Conservation (phyloP, 1,284 basidiomycete species). For the Pseudozyma pruni region DNA sequence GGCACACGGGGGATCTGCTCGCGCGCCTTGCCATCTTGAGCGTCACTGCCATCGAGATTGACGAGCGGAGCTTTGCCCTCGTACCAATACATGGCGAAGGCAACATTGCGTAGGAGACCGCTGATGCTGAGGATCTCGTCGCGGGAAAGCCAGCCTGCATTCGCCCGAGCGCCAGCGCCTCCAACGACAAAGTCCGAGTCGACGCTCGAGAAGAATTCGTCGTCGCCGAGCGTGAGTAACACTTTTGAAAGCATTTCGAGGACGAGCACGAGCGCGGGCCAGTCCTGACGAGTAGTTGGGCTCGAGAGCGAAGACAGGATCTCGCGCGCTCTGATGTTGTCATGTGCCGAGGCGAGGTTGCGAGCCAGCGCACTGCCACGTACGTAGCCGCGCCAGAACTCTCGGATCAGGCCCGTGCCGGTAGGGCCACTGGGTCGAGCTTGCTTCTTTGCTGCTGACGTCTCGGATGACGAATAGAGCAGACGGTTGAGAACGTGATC, state of each 20-base stretch:
- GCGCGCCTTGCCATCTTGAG: background rate
- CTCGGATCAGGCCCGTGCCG: conserved; percentile 55
- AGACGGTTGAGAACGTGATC: conserved; percentile 50
- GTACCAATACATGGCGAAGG: conserved; percentile 82
- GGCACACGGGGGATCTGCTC: conserved; percentile 38
- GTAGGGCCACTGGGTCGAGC: conserved; percentile 18
- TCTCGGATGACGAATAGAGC: conserved; percentile 24
- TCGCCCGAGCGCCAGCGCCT: conserved; percentile 14
- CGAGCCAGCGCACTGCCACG: conserved; percentile 51
- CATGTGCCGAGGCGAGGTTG: conserved; percentile 35
- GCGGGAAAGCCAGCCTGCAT: conserved; percentile 72
- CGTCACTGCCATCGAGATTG: conserved; percentile 25
- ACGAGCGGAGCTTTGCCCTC: conserved; percentile 69
- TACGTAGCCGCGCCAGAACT: conserved; percentile 64
- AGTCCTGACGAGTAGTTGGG: conserved; percentile 33
- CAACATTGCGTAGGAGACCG: conserved; percentile 79
- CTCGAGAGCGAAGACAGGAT: conserved; percentile 26
- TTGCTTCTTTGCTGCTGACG: conserved; percentile 8
- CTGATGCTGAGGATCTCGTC: conserved; percentile 82
- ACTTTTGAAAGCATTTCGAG: conserved; percentile 85
- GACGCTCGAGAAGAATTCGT: conserved; percentile 83
- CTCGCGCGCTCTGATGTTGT: conserved; percentile 33
- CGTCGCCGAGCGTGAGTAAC: conserved; percentile 91
- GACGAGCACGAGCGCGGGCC: conserved; percentile 79
- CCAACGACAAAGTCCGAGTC: conserved; percentile 8